phyloP scores from a whole-genome alignment of 768 basidiomycete species.

The Serendipita sp. region DNA sequence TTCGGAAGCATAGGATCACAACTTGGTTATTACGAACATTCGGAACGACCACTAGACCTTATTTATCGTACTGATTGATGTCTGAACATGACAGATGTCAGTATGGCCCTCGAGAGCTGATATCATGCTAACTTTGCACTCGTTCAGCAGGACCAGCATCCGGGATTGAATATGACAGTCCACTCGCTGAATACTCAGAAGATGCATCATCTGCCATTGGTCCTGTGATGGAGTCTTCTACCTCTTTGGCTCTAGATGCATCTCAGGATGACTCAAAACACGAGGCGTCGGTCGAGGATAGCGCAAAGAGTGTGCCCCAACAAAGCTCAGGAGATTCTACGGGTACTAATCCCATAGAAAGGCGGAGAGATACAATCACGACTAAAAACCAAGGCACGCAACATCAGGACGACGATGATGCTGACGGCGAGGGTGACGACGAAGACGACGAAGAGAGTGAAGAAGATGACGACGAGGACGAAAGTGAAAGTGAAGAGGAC shows the following conservation, averaged over 20 bases:
- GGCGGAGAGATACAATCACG: background rate
- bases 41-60: too few relatives aligned
- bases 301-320: background rate
- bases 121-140: too few relatives aligned
- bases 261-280: background rate
- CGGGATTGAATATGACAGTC: slow-evolving; percentile 2
- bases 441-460: slow-evolving; percentile 10
- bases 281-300: background rate
- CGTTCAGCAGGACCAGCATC: background rate
- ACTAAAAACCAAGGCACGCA: background rate
- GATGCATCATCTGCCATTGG: slow-evolving; percentile 5
- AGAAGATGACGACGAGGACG: slow-evolving; percentile 27
- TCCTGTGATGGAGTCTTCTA: background rate
- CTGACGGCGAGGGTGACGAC: slow-evolving; percentile 10
- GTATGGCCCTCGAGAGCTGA: too few relatives aligned
- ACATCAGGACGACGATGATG: slow-evolving; percentile 10
- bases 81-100: too few relatives aligned
- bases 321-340: background rate
- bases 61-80: too few relatives aligned
- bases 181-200: background rate
- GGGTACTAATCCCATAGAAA: background rate
- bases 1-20: too few relatives aligned
- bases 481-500: slow-evolving; percentile 40
- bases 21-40: too few relatives aligned
- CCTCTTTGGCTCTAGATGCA: background rate